Evolutionary conservation across 75 land plant species (phyloP), one percentile per base, ranked within the genome.

Genomic region (Picea glauca): DNA sequence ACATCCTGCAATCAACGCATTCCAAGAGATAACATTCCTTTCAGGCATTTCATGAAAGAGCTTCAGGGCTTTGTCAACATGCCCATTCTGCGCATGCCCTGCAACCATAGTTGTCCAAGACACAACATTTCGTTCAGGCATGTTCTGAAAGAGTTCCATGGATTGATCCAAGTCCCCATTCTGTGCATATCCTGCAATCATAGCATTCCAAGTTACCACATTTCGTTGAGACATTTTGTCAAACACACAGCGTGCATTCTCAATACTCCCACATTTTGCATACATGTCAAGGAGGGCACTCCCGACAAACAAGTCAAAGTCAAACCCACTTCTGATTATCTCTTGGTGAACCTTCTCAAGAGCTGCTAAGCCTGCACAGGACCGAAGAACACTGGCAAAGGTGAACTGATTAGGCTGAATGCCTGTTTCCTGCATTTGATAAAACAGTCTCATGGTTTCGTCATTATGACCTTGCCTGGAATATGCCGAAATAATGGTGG

Each of bases 11-110:
- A 88, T 91, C 57, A 91, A 15, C 32, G 75, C 84, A 66, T 81
- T 88, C 90, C 91, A 91, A 13, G 93, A 84, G 0, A 91, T 86
- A 7, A 74, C 76, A 75, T 86, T 88, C 57, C 81, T 82, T 30
- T 86, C 85, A 1, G 88, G 87, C 84, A 88, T 84, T 63, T 65
- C 58, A 5, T 32, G 80, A 75, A 91, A 91, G 85, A 89, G 9
- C 4, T 76, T 17, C 58, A 40, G 23, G 13, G 89, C 93, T 8
- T 63, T 33, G 6, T 80, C 74, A 32, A 87, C 77, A 17, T 38
- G 17, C 13, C 30, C 75, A 72, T 72, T 43, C n/a, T 21, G 30
- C 5, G 57, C 54, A 72, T 72, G 43, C 75, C 58, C 30, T 50
- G 75, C 57, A 46, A 72, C n/a, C 75, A 72, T 72, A 13, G 54